Conservation (phyloP, 1,284 basidiomycete genomes). For the Ustilago trichophora region DNA sequence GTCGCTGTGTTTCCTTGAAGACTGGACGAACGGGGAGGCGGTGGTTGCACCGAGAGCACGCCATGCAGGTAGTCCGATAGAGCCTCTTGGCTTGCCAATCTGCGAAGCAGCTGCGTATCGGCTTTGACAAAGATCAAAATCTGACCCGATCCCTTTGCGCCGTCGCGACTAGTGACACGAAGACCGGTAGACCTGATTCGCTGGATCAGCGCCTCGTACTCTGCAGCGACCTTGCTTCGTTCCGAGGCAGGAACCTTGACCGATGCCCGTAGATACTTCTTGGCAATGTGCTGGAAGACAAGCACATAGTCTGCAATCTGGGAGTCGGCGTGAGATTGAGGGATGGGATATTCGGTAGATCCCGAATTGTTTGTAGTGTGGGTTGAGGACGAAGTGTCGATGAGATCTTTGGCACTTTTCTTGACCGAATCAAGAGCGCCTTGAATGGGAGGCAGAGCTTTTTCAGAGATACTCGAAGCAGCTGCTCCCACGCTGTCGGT, state of each 20-base stretch:
- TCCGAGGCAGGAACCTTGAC: slow-evolving; percentile 42
- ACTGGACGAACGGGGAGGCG: slow-evolving; percentile 33
- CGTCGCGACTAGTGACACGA: slow-evolving; percentile 51
- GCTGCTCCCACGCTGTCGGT: background rate
- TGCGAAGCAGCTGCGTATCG: slow-evolving; percentile 23
- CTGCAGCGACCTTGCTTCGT: slow-evolving; percentile 27
- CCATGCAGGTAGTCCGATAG: slow-evolving; percentile 59
- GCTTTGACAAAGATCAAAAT: slow-evolving; percentile 61
- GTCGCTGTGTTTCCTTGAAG: background rate
- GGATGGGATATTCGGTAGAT: slow-evolving; percentile 15
- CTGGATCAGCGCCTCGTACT: slow-evolving; percentile 46
- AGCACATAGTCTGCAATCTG: slow-evolving; percentile 57
- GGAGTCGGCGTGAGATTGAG: slow-evolving; percentile 27
- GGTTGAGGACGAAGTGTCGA: background rate
- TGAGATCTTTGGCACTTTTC: slow-evolving; percentile 5
- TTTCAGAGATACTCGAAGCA: slow-evolving; percentile 18
- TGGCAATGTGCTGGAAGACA: slow-evolving; percentile 53
- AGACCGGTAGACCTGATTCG: slow-evolving; percentile 48
- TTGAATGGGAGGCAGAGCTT: slow-evolving; percentile 33
- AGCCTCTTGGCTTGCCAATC: slow-evolving; percentile 34
- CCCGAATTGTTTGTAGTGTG: too few species aligned
- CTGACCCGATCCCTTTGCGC: slow-evolving; percentile 29
- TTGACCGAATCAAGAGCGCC: slow-evolving; percentile 12
- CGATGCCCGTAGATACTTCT: slow-evolving; percentile 28
- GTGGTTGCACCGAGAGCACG: slow-evolving; percentile 42